Conservation (phyloP, 2,329 filamentous ascomycete species). For the Cryoendolithus antarcticus region DNA sequence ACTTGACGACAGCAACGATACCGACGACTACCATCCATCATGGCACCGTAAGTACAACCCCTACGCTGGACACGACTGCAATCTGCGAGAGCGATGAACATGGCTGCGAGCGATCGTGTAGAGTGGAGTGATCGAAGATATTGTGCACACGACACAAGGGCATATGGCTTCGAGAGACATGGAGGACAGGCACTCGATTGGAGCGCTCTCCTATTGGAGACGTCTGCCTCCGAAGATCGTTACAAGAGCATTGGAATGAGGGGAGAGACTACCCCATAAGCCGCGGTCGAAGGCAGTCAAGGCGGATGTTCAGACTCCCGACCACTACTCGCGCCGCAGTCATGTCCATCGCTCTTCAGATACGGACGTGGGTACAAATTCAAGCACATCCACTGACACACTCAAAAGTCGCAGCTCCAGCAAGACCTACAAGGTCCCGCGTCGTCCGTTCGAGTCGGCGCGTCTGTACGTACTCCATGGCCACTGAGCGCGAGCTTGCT, state of each 20-base stretch:
- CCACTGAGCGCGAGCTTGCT: constrained; percentile 99
- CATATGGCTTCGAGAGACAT: too few relatives aligned
- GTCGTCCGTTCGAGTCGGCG: constrained; percentile 98
- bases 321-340: too few relatives aligned
- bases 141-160: not conserved
- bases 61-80: not conserved
- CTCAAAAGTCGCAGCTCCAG: constrained; percentile 57
- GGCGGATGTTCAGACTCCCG: too few relatives aligned
- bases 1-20: constrained; percentile 4
- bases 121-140: not conserved
- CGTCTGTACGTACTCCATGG: constrained; percentile 90
- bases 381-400: constrained; percentile 10
- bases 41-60: constrained; percentile 13
- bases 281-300: too few relatives aligned
- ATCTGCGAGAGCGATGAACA: not conserved
- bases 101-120: not conserved
- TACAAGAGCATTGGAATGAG: too few relatives aligned
- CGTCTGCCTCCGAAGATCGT: too few relatives aligned
- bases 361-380: too few relatives aligned
- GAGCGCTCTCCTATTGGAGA: too few relatives aligned
- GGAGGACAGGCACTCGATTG: too few relatives aligned
- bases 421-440: constrained; percentile 99
- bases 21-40: constrained; percentile 7
- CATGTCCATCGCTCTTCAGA: too few relatives aligned
- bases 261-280: too few relatives aligned